Evolutionary conservation across 306 rosid species (phyloP).

Genomic region (Lablab purpureus): DNA sequence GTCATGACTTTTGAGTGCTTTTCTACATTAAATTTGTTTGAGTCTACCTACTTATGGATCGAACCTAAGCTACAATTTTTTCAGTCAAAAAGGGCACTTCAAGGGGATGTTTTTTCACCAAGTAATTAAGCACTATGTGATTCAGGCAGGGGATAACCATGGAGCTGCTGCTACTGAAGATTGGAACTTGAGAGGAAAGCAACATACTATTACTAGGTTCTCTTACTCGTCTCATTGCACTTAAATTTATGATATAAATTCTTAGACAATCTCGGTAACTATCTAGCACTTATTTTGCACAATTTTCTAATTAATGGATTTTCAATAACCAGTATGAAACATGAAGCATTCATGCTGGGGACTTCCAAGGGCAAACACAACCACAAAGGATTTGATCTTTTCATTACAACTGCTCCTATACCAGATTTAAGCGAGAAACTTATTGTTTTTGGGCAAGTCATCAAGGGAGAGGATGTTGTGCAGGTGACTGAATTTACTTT

Average conservation of each 20-base stretch:
- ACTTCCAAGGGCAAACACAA: constrained; percentile 77
- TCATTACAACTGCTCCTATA: constrained; percentile 96
- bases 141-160: constrained; percentile 84
- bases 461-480: constrained; percentile 96
- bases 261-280: not conserved
- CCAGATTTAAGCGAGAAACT: constrained; percentile 92
- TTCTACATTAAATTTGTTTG: constrained; percentile 24
- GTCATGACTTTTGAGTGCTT: constrained; percentile 7
- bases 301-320: constrained; percentile 34
- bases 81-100: constrained; percentile 90
- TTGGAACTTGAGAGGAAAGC: constrained; percentile 87
- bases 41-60: constrained; percentile 20
- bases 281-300: constrained; percentile 28
- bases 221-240: constrained; percentile 35
- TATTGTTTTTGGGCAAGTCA: constrained; percentile 83
- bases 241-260: not conserved
- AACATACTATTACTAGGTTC: constrained; percentile 52
- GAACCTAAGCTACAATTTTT: constrained; percentile 37
- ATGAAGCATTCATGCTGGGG: constrained; percentile 95
- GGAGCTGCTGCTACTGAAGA: constrained; percentile 76
- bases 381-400: constrained; percentile 82
- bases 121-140: constrained; percentile 83
- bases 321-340: constrained; percentile 69
- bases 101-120: constrained; percentile 83
- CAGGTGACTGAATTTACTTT: constrained; percentile 67